Evolutionary conservation across 345 rosid genomes (phyloP).

Genomic region (Lepidium africanum): DNA sequence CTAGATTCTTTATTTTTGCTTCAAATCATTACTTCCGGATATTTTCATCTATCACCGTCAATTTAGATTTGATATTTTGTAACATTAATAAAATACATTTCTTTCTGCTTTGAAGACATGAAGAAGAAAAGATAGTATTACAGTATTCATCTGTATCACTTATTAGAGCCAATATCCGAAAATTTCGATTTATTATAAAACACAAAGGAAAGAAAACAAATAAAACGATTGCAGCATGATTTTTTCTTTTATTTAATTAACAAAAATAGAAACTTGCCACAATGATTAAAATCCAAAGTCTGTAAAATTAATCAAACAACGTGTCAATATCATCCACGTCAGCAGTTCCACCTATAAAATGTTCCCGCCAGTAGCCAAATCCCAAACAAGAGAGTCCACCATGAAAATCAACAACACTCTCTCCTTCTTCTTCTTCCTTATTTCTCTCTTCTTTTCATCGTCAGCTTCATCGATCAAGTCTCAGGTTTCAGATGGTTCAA

Average conservation of each 20-base stretch:
- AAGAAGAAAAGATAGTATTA: too few relatives aligned
- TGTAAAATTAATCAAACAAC: neutral
- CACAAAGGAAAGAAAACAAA: neutral
- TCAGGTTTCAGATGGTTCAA: conserved; percentile 19
- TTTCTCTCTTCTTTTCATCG: conserved; percentile 17
- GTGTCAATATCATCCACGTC: conserved; percentile 28
- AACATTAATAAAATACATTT: too few relatives aligned
- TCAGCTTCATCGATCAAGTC: conserved; percentile 17
- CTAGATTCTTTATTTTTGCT: too few relatives aligned
- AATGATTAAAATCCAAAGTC: neutral
- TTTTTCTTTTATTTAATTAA: neutral
- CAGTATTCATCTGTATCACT: neutral
- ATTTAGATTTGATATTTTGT: too few relatives aligned
- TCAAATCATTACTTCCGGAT: too few relatives aligned
- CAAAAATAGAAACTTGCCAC: neutral
- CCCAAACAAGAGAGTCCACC: neutral
- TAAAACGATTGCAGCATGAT: neutral
- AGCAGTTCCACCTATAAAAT: conserved; percentile 4
- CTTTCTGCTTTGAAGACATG: too few relatives aligned
- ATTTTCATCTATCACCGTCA: too few relatives aligned
- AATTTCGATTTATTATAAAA: neutral
- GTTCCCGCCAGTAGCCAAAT: conserved; percentile 28
- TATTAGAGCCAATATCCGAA: neutral
- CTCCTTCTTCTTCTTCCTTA: conserved; percentile 3
- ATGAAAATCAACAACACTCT: conserved; percentile 16